Evolutionary conservation across 2,329 filamentous ascomycete genomes (phyloP).

Genomic region (Microcyclospora pomicola): DNA sequence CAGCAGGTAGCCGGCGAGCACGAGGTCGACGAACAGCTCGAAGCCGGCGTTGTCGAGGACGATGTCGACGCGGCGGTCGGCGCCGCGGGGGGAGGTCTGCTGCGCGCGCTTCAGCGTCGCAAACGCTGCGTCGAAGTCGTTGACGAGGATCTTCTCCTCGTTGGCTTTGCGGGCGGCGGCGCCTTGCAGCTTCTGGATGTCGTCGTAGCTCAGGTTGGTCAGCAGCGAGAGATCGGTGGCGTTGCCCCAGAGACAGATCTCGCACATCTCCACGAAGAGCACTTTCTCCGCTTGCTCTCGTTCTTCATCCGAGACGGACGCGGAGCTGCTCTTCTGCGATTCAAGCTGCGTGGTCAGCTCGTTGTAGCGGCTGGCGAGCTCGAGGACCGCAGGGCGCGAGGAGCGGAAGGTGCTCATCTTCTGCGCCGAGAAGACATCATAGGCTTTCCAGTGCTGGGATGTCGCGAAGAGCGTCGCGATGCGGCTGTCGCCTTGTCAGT

Average conservation of each 20-base stretch:
- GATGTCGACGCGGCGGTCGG: constrained; percentile 72
- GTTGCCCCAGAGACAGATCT: constrained; percentile 95
- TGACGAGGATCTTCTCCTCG: constrained; percentile 83
- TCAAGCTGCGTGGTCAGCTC: constrained; percentile 56
- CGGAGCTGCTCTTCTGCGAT: constrained; percentile 31
- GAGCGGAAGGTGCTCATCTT: constrained; percentile 89
- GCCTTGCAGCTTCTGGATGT: constrained; percentile 93
- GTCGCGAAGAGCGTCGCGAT: constrained; percentile 64
- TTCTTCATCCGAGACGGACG: constrained; percentile 35
- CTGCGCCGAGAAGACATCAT: constrained; percentile 80
- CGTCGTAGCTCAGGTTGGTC: constrained; percentile 81
- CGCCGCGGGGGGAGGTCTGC: constrained; percentile 40
- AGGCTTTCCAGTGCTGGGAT: constrained; percentile 71
- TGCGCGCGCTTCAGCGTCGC: constrained; percentile 51
- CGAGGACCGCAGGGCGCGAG: constrained; percentile 71
- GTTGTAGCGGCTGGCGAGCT: constrained; percentile 66
- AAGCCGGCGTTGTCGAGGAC: constrained; percentile 96
- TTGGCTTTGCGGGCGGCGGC: constrained; percentile 71
- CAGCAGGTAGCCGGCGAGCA: constrained; percentile 81
- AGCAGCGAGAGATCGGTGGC: constrained; percentile 87
- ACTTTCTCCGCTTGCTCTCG: constrained; percentile 57
- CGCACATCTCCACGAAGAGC: constrained; percentile 83
- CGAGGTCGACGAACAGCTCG: constrained; percentile 88
- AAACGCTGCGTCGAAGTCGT: constrained; percentile 67
- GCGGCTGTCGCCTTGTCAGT: constrained; percentile 38